A percentile compares a stretch with the other conserved stretches of the same genome.
Evolutionary conservation across 805 yeast species (phyloP).

Genomic region (Pichia membranifaciens): DNA sequence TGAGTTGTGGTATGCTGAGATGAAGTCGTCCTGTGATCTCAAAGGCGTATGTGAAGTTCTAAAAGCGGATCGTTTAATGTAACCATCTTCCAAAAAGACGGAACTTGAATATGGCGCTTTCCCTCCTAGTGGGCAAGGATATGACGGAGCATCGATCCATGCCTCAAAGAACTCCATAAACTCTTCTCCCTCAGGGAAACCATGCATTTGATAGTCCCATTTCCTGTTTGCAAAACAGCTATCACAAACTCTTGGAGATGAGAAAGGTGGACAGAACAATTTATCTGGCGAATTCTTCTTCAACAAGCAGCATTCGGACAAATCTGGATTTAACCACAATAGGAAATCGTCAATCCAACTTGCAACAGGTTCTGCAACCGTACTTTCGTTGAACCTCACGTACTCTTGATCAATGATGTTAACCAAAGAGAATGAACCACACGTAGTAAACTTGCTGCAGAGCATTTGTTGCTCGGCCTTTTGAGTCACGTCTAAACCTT

Average conservation of each 20-base stretch:
- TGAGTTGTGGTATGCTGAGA: constrained; percentile 69
- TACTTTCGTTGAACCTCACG: constrained; percentile 55
- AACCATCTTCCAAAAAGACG: constrained; percentile 33
- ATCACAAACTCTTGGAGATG: constrained; percentile 66
- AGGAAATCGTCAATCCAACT: constrained; percentile 92
- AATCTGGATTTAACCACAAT: constrained; percentile 77
- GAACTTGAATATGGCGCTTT: constrained; percentile 80
- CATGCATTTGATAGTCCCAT: constrained; percentile 72
- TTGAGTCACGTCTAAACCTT: constrained; percentile 55
- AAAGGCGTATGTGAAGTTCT: constrained; percentile 76
- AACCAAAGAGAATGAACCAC: constrained; percentile 71
- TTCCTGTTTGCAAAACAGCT: constrained; percentile 60
- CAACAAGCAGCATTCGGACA: constrained; percentile 80
- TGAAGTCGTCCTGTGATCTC: constrained; percentile 78
- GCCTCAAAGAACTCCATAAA: constrained; percentile 67
- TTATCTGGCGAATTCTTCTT: constrained; percentile 41
- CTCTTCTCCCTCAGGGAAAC: constrained; percentile 67
- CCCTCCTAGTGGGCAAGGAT: constrained; percentile 93
- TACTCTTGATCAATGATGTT: constrained; percentile 84
- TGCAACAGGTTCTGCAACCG: constrained; percentile 75
- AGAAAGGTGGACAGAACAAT: constrained; percentile 60
- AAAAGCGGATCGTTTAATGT: constrained; percentile 57
- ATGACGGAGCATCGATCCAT: constrained; percentile 80
- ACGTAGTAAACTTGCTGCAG: constrained; percentile 84
- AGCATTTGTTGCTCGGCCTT: constrained; percentile 61